A percentile compares a stretch with the other conserved stretches of the same genome.
phyloP scores from a whole-genome alignment of 345 rosid genomes.

The Noccaea caerulescens region DNA sequence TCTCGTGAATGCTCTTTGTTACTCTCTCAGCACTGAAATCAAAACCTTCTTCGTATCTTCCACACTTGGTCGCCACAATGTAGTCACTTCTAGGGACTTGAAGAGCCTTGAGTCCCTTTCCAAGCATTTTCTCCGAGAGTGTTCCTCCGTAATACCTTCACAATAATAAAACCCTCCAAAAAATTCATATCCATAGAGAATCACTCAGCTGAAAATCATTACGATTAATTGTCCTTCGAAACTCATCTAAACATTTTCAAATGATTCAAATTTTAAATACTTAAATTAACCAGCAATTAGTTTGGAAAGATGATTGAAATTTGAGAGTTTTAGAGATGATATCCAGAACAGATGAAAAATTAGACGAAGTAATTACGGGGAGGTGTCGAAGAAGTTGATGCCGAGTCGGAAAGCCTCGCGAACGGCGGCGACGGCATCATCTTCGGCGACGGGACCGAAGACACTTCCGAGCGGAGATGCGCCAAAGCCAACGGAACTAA shows the following conservation, averaged over 20 bases:
- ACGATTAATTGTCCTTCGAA: not conserved
- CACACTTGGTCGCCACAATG: constrained; percentile 88
- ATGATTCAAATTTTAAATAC: not conserved
- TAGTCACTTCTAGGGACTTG: constrained; percentile 74
- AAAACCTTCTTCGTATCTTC: constrained; percentile 78
- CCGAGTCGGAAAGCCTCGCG: constrained; percentile 79
- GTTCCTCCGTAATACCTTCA: constrained; percentile 87
- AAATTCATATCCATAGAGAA: not conserved
- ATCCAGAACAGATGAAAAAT: not conserved
- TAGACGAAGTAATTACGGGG: constrained; percentile 62
- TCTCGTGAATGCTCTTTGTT: constrained; percentile 80
- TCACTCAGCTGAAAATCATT: not conserved
- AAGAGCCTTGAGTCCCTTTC: constrained; percentile 74
- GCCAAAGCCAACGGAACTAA: constrained; percentile 86
- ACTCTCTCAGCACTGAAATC: constrained; percentile 97
- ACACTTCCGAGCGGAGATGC: constrained; percentile 89
- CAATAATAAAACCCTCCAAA: not conserved
- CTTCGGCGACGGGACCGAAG: constrained; percentile 83
- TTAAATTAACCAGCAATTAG: constrained; percentile 2
- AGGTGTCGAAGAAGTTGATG: constrained; percentile 97
- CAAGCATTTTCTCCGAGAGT: constrained; percentile 92
- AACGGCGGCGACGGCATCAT: constrained; percentile 79
- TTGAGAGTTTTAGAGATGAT: not conserved
- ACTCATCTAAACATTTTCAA: not conserved
- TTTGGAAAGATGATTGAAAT: not conserved